These are phyloP conservation scores for Penicillium odoratum DNA, from an alignment of 495 filamentous ascomycete genomes.

Conservation along the genomic window DNA sequence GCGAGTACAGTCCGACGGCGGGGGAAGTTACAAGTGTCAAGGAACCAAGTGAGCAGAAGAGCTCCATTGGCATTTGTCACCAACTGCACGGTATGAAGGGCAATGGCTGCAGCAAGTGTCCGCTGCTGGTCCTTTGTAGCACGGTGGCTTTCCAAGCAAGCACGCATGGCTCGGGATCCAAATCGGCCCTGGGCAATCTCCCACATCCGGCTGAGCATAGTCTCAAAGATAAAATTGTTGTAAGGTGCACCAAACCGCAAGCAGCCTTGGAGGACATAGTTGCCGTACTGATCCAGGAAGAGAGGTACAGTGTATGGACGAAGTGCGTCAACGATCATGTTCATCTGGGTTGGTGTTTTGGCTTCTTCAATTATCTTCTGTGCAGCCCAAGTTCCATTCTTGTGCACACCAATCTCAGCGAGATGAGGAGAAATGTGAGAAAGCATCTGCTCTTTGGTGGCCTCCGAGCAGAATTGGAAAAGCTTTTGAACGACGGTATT, in stretches of 20 bases:
- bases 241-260: conserved; percentile 83
- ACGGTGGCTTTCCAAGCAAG: conserved; percentile 95
- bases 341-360: conserved; percentile 79
- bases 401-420: conserved; percentile 95
- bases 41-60: conserved; percentile 92
- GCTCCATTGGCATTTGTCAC: conserved; percentile 97
- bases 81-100: conserved; percentile 92
- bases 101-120: conserved; percentile 91
- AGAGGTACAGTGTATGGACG: conserved; percentile 82
- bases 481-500: conserved; percentile 99
- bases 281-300: conserved; percentile 97
- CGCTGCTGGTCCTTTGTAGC: conserved; percentile 93
- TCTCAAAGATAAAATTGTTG: conserved; percentile 97
- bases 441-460: conserved; percentile 89
- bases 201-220: conserved; percentile 95
- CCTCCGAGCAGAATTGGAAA: conserved; percentile 92
- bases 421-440: conserved; percentile 84
- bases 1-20: conserved; percentile 88
- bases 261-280: conserved; percentile 96
- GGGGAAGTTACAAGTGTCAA: conserved; percentile 97
- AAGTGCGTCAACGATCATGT: conserved; percentile 77
- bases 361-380: conserved; percentile 99
- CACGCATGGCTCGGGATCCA: conserved; percentile 92
- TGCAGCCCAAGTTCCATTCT: conserved; percentile 98
- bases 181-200: conserved; percentile 91